Percentiles rank a stretch among this genome's conserved stretches.
Evolutionary conservation across 352 stramenopile species (phyloP).

Genomic region (Phytopythium cucurbitacearum): DNA sequence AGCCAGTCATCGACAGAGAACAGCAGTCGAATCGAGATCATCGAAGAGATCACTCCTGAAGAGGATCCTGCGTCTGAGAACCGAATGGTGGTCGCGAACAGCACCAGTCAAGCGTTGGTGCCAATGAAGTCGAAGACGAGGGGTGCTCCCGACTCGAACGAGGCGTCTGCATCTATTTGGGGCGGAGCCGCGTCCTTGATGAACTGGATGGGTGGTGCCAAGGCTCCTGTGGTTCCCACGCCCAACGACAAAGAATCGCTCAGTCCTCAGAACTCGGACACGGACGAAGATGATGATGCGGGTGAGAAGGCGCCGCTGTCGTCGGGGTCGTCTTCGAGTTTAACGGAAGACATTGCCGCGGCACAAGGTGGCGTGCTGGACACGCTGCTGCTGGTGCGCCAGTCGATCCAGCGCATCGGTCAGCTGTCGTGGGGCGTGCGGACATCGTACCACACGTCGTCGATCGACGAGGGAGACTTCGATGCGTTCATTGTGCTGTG

Average conservation of each 20-base stretch:
- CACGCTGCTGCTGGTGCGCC: conserved; percentile 71
- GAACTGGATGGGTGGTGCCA: conserved; percentile 57
- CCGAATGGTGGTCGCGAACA: conserved; percentile 37
- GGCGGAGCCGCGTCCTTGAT: conserved; percentile 46
- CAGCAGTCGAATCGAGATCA: conserved; percentile 18
- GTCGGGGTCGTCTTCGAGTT: conserved; percentile 49
- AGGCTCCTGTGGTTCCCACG: conserved; percentile 24
- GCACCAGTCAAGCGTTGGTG: conserved; percentile 12
- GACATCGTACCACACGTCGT: conserved; percentile 80
- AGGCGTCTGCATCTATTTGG: conserved; percentile 20
- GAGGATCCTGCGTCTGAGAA: conserved; percentile 31
- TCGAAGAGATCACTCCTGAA: conserved; percentile 32
- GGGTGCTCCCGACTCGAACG: conserved; percentile 5
- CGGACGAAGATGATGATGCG: conserved; percentile 62
- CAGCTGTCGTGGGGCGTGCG: conserved; percentile 80
- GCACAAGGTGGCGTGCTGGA: conserved; percentile 66
- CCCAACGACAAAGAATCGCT: conserved; percentile 15
- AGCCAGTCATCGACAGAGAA: not conserved
- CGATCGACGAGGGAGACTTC: conserved; percentile 79
- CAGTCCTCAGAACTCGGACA: conserved; percentile 72
- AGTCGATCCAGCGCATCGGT: conserved; percentile 82
- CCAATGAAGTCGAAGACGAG: conserved; percentile 20
- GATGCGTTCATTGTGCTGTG: conserved; percentile 83
- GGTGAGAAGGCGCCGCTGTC: conserved; percentile 49
- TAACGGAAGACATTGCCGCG: conserved; percentile 43